A percentile compares a stretch with the other conserved stretches of the same genome.
Conservation (phyloP, 768 basidiomycete genomes). For the Lepiota venenata region DNA sequence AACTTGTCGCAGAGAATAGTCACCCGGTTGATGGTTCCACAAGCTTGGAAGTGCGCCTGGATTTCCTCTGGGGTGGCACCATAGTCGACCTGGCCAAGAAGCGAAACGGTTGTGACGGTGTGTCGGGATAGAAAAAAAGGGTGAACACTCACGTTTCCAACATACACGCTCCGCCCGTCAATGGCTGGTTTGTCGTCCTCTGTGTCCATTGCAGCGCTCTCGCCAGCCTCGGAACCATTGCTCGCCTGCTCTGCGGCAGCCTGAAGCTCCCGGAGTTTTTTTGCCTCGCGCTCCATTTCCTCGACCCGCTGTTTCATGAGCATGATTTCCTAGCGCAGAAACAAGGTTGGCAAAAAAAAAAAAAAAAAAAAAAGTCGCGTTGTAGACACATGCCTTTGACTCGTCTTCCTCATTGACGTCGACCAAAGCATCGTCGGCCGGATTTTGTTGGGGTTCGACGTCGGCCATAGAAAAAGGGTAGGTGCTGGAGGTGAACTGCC, state of each 20-base stretch:
- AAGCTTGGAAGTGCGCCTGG: constrained; percentile 94
- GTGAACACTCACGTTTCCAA: constrained; percentile 86
- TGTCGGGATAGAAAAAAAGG: constrained; percentile 9
- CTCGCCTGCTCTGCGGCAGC: constrained; percentile 66
- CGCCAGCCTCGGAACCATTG: constrained; percentile 41
- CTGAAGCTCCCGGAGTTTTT: constrained; percentile 83
- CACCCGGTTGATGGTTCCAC: constrained; percentile 97
- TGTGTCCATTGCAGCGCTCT: constrained; percentile 57
- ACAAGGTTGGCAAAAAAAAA: constrained; percentile 13
- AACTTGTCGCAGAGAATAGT: constrained; percentile 99
- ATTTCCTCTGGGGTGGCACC: constrained; percentile 97
- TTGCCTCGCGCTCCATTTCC: constrained; percentile 91
- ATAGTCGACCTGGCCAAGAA: constrained; percentile 81
- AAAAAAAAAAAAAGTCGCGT: constrained; percentile 12
- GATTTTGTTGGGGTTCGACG: constrained; percentile 37
- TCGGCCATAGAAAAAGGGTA: constrained; percentile 40
- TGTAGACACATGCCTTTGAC: constrained; percentile 42
- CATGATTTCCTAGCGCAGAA: constrained; percentile 65
- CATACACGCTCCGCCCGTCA: constrained; percentile 86
- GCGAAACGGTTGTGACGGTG: constrained; percentile 8
- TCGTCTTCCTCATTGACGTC: constrained; percentile 66
- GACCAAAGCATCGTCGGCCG: constrained; percentile 32
- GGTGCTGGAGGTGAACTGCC: background rate
- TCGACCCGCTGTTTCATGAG: constrained; percentile 91
- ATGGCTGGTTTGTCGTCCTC: constrained; percentile 84